A percentile compares a stretch with the other conserved stretches of the same genome.
Conservation (phyloP, 768 basidiomycete genomes). For the Coprinopsis cinerea region DNA sequence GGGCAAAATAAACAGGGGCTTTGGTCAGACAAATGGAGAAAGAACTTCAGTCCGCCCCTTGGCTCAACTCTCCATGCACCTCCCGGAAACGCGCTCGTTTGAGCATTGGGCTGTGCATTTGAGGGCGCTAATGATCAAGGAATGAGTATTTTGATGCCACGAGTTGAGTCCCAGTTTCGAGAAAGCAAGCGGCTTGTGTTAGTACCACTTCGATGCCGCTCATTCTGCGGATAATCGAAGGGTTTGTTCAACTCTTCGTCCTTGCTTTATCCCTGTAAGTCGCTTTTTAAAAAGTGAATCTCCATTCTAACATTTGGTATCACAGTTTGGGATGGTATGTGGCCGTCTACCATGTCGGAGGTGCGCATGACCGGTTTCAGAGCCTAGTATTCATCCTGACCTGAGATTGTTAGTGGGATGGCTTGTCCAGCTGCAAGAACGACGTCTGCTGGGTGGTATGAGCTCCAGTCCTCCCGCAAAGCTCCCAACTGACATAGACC, state of each 20-base stretch:
- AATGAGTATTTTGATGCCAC: too few relatives aligned
- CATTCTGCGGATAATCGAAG: not conserved
- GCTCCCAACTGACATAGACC: too few relatives aligned
- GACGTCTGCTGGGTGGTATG: not conserved
- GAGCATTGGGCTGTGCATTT: too few relatives aligned
- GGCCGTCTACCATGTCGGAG: not conserved
- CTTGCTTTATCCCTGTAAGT: not conserved
- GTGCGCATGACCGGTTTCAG: not conserved
- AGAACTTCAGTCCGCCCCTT: too few relatives aligned
- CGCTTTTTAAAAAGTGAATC: not conserved
- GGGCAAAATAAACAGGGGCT: too few relatives aligned
- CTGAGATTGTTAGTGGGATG: not conserved
- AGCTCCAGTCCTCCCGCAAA: not conserved
- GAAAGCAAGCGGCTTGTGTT: too few relatives aligned
- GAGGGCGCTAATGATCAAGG: too few relatives aligned
- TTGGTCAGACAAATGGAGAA: too few relatives aligned
- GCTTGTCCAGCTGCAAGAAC: not conserved
- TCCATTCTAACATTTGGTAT: not conserved
- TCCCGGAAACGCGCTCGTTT: too few relatives aligned
- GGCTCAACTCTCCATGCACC: too few relatives aligned
- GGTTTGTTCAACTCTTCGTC: not conserved
- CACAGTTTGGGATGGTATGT: conserved; percentile 6
- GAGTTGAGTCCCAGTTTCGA: too few relatives aligned
- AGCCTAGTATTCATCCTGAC: not conserved
- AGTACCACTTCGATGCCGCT: not conserved